Conservation (phyloP, 352 stramenopile species). For the Hyphochytrium catenoides region DNA sequence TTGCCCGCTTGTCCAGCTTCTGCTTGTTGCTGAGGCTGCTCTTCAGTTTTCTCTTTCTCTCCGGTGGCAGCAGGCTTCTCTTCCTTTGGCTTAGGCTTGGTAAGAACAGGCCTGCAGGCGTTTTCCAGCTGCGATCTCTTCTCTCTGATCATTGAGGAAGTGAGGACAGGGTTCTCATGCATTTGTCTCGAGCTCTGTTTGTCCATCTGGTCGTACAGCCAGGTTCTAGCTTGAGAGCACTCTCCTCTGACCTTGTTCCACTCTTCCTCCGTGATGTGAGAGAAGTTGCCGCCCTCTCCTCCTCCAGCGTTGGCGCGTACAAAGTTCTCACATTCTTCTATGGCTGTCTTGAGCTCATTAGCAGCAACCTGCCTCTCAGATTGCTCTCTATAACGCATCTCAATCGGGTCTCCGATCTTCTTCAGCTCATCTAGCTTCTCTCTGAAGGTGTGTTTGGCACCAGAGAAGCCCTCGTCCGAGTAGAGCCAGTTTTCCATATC, state of each 20-base stretch:
- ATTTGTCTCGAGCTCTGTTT: conserved; percentile 69
- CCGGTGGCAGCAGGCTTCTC: conserved; percentile 19
- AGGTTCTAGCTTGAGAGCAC: conserved; percentile 64
- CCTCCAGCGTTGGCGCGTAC: conserved; percentile 74
- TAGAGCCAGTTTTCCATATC: conserved; percentile 96
- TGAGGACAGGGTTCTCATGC: conserved; percentile 73
- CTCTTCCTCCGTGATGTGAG: conserved; percentile 88
- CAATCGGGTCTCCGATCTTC: conserved; percentile 71
- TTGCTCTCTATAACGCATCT: conserved; percentile 72
- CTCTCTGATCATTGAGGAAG: conserved; percentile 50
- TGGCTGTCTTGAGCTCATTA: conserved; percentile 60
- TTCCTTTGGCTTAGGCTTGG: conserved; percentile 75
- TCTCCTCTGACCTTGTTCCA: conserved; percentile 69
- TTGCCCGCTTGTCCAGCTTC: conserved; percentile 11
- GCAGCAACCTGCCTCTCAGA: conserved; percentile 62
- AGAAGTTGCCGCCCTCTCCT: conserved; percentile 69
- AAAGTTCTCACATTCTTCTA: conserved; percentile 91
- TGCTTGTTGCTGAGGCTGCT: conserved; percentile 4
- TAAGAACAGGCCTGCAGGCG: conserved; percentile 75
- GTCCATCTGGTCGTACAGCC: conserved; percentile 85
- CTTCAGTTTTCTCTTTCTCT: conserved; percentile 13
- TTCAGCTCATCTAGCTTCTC: conserved; percentile 83
- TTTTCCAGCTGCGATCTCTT: conserved; percentile 72
- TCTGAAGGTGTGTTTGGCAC: conserved; percentile 87
- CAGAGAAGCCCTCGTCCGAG: conserved; percentile 95